Conservation (phyloP, 352 stramenopile genomes). For the Aphanomyces stellatus region DNA sequence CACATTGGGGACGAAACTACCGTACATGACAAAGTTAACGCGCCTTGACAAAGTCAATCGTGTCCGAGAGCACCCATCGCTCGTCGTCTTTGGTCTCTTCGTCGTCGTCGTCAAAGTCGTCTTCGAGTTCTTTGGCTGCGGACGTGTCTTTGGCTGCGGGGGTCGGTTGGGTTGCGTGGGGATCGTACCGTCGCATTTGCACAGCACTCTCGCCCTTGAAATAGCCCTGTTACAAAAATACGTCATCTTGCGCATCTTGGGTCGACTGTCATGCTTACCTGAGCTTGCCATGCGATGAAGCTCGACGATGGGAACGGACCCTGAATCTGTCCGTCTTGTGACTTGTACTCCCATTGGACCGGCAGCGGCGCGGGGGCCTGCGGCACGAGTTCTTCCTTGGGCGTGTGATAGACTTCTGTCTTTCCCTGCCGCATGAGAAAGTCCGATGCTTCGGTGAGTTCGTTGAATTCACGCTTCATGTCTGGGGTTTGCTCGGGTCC, state of each 20-base stretch:
- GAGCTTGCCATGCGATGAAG: slow-evolving; percentile 65
- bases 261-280: slow-evolving; percentile 28
- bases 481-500: slow-evolving; percentile 35
- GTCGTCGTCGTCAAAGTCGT: slow-evolving; percentile 79
- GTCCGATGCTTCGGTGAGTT: slow-evolving; percentile 69
- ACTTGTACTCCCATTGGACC: slow-evolving; percentile 73
- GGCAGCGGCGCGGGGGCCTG: slow-evolving; percentile 25
- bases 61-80: slow-evolving; percentile 55
- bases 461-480: slow-evolving; percentile 72
- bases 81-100: slow-evolving; percentile 20
- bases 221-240: slow-evolving; percentile 39
- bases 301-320: slow-evolving; percentile 63
- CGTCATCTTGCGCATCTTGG: background rate
- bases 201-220: slow-evolving; percentile 66
- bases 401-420: slow-evolving; percentile 72
- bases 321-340: slow-evolving; percentile 57
- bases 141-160: slow-evolving; percentile 35
- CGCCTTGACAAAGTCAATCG: slow-evolving; percentile 60
- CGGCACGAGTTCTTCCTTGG: slow-evolving; percentile 69
- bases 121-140: slow-evolving; percentile 66
- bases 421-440: slow-evolving; percentile 69
- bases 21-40: slow-evolving; percentile 2
- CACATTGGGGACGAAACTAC: no score
- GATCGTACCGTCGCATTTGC: slow-evolving; percentile 40
- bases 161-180: slow-evolving; percentile 23